Base-by-base conservation (phyloP, 305 asterid species). In the Salvia sclarea region DNA sequence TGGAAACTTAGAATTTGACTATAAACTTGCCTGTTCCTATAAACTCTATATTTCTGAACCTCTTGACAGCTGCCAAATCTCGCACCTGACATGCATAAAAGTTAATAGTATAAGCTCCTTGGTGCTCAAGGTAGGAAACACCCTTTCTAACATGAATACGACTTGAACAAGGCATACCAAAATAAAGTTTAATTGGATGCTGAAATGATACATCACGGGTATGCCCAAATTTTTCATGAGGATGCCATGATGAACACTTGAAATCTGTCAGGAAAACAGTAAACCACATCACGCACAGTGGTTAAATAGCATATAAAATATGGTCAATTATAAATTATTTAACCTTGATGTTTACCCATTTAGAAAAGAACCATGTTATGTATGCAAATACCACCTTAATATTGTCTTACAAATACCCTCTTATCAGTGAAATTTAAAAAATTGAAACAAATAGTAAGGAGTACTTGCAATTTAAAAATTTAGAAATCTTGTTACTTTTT, bases 171-270 rank as follows among this genome's bases (percentile, higher is more conserved):
- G 25, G 65, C 77, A n/a, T 84, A 91, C 98, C 99, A 71, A 94
- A 83, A 77, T 94, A 94, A 53, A 91, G 18, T 83, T 94, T 94
- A 59, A 94, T 91, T 66, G 99, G 99, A 81, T 94, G 99, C 68
- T 83, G 98, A 83, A 94, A 94, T 61, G 97, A 87, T 63, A 83
- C 83, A 48, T 83, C 84, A 24, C 98, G 96, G 35, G 85, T 76
- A 74, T 84, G 84, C 72, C 96, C 99, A 73, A 81, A 76, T 67
- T 80, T 84, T 62, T 81, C 95, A 82, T 84, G 83, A 62, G 88
- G 82, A 64, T 61, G 62, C 99, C 99, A 94, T 54, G 84, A 49
- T 55, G 88, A 79, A 78, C 97, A 87, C 79, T 82, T 86, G 82
- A 91, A 88, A 64, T 91, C 99, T 94, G 54, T 56, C 71, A 50